Percentiles rank a stretch among this genome's conserved stretches.
Evolutionary conservation across 441 rosid genomes (phyloP).

Genomic region (Hura crepitans): DNA sequence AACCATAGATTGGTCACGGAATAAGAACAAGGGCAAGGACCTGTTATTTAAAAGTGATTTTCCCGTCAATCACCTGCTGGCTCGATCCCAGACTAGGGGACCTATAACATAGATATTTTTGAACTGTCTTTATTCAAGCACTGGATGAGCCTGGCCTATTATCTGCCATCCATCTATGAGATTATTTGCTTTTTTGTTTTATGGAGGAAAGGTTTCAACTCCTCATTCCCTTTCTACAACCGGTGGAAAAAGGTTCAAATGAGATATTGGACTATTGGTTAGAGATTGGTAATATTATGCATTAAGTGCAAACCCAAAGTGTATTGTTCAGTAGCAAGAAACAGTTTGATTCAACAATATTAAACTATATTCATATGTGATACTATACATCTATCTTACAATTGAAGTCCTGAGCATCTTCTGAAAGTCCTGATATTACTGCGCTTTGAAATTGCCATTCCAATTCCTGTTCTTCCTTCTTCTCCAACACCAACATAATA

Average conservation of each 20-base stretch:
- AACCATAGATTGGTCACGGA: too few relatives aligned
- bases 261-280: neutral
- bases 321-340: neutral
- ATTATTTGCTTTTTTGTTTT: neutral
- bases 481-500: conserved; percentile 38
- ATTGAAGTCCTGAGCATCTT: conserved; percentile 36
- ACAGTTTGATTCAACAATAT: neutral
- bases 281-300: neutral
- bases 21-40: too few relatives aligned
- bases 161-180: neutral
- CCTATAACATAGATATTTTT: neutral
- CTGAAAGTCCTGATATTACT: conserved; percentile 25
- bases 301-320: neutral
- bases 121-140: neutral
- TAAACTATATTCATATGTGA: neutral
- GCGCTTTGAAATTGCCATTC: conserved; percentile 41
- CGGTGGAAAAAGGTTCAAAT: neutral
- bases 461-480: conserved; percentile 42
- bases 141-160: neutral
- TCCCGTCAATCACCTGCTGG: too few relatives aligned
- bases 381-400: conserved; percentile 16
- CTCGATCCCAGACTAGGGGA: too few relatives aligned
- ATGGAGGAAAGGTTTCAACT: neutral
- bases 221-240: neutral
- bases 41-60: too few relatives aligned